Base-by-base conservation (phyloP, 768 basidiomycete species). In the Strobilomyces echinocephalus region DNA sequence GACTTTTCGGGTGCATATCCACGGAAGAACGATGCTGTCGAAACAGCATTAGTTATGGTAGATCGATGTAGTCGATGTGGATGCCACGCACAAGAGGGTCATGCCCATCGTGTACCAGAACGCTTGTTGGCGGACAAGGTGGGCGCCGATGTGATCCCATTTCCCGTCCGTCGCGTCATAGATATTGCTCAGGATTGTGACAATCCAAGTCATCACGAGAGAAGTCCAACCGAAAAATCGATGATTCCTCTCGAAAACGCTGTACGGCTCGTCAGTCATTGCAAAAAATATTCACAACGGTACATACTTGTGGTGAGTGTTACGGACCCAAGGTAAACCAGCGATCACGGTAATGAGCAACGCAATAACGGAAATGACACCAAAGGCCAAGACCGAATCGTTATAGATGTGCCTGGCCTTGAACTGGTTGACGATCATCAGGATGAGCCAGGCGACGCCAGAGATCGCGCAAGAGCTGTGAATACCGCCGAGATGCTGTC, bases 241-340 rank as follows among this genome's bases (percentile, higher is more conserved):
- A 65, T 91, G 88, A 57, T 87, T 83, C 48, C 87, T 80, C 67
- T 91, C 88, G 59, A 91, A 91, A 18, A 88, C 79, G 63, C 86
- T 89, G 53, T 9, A 46, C 5, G 28, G 34, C 40, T 21, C 51
- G 41, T 55, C 18, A 50, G 44, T 12, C 24, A 42, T 8, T 7
- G 11, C 8, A 9, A 34, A 46, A 16, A 45, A 49, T 36, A 16
- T 36, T 15, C 36, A 3, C 46, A 41, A 31, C 8, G 18, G 11
- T 56, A 69, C 80, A 61, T 65, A 88, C 87, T 89, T 89, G 75
- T 90, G 88, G 59, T 88, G 85, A 11, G 80, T 82, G 60, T 89
- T 89, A 57, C 88, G 77, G 43, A 91, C 79, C 85, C 87, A 88
- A 28, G 88, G 88, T 64, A 89, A 78, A 12, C 86, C 88, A 40